Base-by-base conservation (phyloP, 2,329 filamentous ascomycete genomes). In the Colletotrichum sp. region DNA sequence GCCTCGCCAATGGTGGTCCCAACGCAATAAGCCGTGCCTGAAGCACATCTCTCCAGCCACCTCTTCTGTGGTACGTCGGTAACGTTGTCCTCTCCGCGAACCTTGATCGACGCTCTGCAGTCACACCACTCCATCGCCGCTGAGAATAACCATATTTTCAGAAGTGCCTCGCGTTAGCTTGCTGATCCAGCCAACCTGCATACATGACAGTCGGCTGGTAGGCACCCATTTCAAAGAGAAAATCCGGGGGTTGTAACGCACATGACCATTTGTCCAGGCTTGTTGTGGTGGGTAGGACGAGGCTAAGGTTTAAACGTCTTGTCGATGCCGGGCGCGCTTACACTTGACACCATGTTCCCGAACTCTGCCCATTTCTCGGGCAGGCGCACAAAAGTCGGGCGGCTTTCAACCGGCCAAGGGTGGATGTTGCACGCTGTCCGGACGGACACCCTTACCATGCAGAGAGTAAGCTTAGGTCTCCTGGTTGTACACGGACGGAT, bases 191-290 rank as follows among this genome's bases (percentile, higher is more conserved):
- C 16, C 34, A 57, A 28, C 57, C 18, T 13, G 55, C 39, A 62
- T 44, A 44, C 32, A 49, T 57, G 44, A 59, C 69, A 57, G 32
- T 32, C 57, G 24, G 57, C 34, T 26, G 26, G n/a, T 52, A 52
- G 44, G 44, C 18, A 18, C 13, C 57, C 28, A 10, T 18, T 21
- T 18, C 49, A 15, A 21, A 44, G n/a, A 24, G 55, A 28, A 62
- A 76, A 68, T 65, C 70, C 55, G 73, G 73, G 73, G 64, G 63
- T 69, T 60, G 34, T 70, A 69, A 26, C 21, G 39, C 63, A 64
- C 36, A 39, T 36, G 49, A 28, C 63, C 55, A 64, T 59, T 60
- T 13, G 70, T 16, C 73, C 30, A 30, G 55, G 57, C 15, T 7
- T 7, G 28, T 55, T 18, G 32, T 49, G 55, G 21, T 55, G 72